These are phyloP conservation scores for Podila horticola DNA, from an alignment of 192 early-diverging fungal species.

Conservation along the genomic window DNA sequence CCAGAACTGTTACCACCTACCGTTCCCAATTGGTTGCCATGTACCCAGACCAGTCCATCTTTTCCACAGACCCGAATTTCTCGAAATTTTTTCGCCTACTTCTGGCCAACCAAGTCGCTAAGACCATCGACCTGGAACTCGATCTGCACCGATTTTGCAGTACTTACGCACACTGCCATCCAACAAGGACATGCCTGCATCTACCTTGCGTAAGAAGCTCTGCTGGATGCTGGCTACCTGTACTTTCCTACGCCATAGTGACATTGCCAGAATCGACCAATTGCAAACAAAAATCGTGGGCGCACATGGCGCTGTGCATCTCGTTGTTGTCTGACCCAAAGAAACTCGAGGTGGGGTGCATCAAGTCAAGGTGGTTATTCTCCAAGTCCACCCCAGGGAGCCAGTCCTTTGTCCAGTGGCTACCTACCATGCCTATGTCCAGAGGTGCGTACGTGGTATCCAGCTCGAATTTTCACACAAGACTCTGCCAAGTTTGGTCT, in stretches of 20 bases:
- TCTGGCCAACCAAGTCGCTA: too few relatives aligned
- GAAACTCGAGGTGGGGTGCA: constrained; percentile 3
- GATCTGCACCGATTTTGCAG: too few relatives aligned
- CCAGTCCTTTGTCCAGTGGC: constrained; percentile 2
- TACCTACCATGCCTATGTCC: not conserved
- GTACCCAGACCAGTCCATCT: too few relatives aligned
- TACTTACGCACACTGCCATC: too few relatives aligned
- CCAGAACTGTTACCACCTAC: too few relatives aligned
- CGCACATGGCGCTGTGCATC: too few relatives aligned
- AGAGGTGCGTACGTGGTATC: not conserved
- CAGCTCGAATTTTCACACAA: not conserved
- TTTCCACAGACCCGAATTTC: too few relatives aligned
- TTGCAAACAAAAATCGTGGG: not conserved
- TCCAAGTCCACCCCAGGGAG: not conserved
- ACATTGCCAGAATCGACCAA: constrained; percentile 13
- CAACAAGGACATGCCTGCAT: not conserved
- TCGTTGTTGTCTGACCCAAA: not conserved
- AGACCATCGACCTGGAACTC: too few relatives aligned
- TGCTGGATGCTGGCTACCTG: constrained; percentile 14
- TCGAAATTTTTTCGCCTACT: too few relatives aligned
- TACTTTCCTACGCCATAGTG: constrained; percentile 8
- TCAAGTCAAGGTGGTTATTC: not conserved
- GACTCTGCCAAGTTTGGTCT: not conserved
- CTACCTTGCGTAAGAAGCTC: not conserved
- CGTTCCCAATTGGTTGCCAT: too few relatives aligned